Evolutionary conservation across 176 grass and related monocot species (phyloP).

Genomic region (Themeda triandra): DNA sequence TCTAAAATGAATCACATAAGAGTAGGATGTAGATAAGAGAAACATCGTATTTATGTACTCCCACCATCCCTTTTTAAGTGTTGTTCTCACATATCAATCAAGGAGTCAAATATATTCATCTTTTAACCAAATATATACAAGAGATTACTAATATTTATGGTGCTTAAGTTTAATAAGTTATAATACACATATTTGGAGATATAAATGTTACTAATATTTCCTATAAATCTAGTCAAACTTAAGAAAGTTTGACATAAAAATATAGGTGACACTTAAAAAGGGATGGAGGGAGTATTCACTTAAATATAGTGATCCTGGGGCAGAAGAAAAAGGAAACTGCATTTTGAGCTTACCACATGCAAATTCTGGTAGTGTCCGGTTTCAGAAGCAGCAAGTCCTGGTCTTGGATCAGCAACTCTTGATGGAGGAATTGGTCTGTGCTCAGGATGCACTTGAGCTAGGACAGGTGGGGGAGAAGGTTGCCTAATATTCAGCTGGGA

Average conservation of each 20-base stretch:
- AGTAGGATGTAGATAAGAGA: conserved; percentile 8
- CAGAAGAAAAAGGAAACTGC: conserved; percentile 10
- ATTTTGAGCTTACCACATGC: conserved; percentile 70
- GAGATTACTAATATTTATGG: background rate
- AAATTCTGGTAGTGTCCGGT: conserved; percentile 67
- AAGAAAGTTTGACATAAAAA: background rate
- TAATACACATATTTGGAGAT: background rate
- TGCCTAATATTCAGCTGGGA: conserved; percentile 76
- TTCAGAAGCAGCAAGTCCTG: conserved; percentile 51
- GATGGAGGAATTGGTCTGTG: conserved; percentile 61
- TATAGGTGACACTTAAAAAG: background rate
- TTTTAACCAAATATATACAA: background rate
- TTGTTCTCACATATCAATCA: background rate
- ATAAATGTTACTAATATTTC: background rate
- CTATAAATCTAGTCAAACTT: background rate
- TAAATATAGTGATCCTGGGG: background rate
- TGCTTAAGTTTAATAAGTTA: background rate
- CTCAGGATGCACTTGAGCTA: conserved; percentile 66
- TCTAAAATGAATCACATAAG: background rate
- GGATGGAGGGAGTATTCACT: background rate
- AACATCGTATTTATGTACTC: background rate
- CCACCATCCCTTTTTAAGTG: background rate
- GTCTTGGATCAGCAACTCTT: conserved; percentile 84
- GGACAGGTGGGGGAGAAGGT: conserved; percentile 71
- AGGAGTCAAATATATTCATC: background rate